These are phyloP conservation scores for Miamiensis avidus DNA, from an alignment of 169 alveolate species.

Conservation along the genomic window DNA sequence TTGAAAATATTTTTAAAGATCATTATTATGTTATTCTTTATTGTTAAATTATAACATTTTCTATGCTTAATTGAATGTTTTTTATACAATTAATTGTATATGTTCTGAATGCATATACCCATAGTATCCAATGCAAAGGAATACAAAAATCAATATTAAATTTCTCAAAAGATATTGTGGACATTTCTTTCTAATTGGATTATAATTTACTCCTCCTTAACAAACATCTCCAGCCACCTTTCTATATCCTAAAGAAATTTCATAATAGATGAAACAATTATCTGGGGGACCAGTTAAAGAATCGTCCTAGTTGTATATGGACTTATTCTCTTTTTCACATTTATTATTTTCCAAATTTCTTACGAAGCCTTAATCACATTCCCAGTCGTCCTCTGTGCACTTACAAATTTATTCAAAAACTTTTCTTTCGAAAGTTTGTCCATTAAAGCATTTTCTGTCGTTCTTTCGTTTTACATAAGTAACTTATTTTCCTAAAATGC, in stretches of 20 bases:
- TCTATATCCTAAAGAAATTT: constrained; percentile 85
- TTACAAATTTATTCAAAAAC: constrained; percentile 90
- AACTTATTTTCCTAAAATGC: constrained; percentile 92
- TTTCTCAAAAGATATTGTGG: constrained; percentile 5
- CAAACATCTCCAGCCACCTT: constrained; percentile 97
- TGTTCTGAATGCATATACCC: too few relatives aligned
- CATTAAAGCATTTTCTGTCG: constrained; percentile 97
- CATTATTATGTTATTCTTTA: too few relatives aligned
- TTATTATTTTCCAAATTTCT: constrained; percentile 47
- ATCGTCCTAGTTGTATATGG: too few relatives aligned
- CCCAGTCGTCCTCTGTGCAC: constrained; percentile 97
- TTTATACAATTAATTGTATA: too few relatives aligned
- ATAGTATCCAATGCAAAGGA: too few relatives aligned
- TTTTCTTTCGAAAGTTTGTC: constrained; percentile 94
- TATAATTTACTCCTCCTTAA: constrained; percentile 88
- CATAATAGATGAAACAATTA: constrained; percentile 55
- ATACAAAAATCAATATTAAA: too few relatives aligned
- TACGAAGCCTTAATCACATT: constrained; percentile 96
- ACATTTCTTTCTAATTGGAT: constrained; percentile 24
- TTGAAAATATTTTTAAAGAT: too few relatives aligned
- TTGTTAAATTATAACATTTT: too few relatives aligned
- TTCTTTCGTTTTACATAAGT: constrained; percentile 94
- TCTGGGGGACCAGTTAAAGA: constrained; percentile 22
- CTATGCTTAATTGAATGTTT: too few relatives aligned
- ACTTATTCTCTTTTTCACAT: too few relatives aligned